Evolutionary conservation across 768 basidiomycete genomes (phyloP), one percentile per base, ranked within the genome.

Genomic region (Suillus americanus): DNA sequence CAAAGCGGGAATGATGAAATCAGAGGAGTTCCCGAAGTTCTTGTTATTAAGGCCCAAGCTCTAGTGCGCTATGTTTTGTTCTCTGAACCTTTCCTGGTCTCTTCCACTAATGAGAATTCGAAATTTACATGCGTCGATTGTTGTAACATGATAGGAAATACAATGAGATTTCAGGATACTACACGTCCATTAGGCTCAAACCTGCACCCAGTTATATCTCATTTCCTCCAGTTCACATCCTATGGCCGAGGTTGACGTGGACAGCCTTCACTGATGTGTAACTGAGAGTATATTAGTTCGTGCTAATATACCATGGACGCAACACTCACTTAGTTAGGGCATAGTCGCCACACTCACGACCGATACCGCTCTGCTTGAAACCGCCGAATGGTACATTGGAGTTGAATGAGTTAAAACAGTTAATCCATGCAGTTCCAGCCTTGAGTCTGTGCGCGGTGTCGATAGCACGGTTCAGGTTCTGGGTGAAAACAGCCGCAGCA

Each of bases 401-500:
- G 35, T 71, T 37, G 23, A 74, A 57, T 37, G 70, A 67, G 61
- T 79, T 76, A 9, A 70, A 60, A 53, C 74, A 78, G 64, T 78
- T 79, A 41, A 89, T 80, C 89, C 90, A 95, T 3, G 83, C 85
- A 7, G 92, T 94, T 40, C 95, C 95, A 5, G 93, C 91, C 70
- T 91, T 84, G 65, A 98, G 79, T 64, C 78, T 82, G 73, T 93
- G 88, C 13, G 92, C 91, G 2, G 88, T 86, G 64, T 80, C 78
- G 61, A 96, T 77, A 0, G 92, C 94, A 33, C 89, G 83, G 67
- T 84, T 86, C 79, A 97, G 77, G 76, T 96, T 83, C 71, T 86
- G 81, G 41, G 91, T 88, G 82, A 95, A 97, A 62, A 99, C 87
- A 13, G 91, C 90, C 2, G 91, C 88, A 16, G 94, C 94, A 53